Evolutionary conservation across 2,329 filamentous ascomycete genomes (phyloP).

Genomic region (Fusarium devonianum): DNA sequence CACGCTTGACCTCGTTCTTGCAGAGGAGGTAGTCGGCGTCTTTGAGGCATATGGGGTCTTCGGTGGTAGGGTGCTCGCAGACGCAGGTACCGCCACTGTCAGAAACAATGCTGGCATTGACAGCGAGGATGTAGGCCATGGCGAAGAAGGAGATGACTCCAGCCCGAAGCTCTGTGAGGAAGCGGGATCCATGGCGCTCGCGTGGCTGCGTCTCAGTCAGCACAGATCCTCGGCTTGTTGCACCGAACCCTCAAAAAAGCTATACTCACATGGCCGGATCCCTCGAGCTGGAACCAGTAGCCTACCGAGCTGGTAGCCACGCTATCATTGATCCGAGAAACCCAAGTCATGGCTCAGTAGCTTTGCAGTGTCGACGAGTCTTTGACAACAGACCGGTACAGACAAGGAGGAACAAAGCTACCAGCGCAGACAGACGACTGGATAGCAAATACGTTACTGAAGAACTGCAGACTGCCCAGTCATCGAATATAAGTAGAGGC

Average conservation of each 20-base stretch:
- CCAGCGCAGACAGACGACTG: no score
- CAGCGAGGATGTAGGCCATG: constrained; percentile 63
- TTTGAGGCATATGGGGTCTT: constrained; percentile 57
- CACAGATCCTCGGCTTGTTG: not conserved
- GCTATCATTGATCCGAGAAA: not conserved
- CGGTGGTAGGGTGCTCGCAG: constrained; percentile 61
- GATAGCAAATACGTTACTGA: no score
- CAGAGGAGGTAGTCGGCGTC: constrained; percentile 71
- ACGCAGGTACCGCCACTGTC: constrained; percentile 79
- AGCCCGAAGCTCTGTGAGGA: constrained; percentile 84
- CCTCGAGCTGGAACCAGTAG: constrained; percentile 80
- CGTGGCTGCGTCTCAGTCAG: constrained; percentile 56
- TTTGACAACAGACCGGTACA: not conserved
- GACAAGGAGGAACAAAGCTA: not conserved
- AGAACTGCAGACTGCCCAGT: no score
- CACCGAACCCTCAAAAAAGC: not conserved
- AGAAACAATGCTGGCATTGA: constrained; percentile 62
- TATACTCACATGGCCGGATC: constrained; percentile 77
- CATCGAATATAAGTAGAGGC: no score
- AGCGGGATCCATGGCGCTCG: constrained; percentile 76
- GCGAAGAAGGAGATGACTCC: constrained; percentile 82
- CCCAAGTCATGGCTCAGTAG: not conserved
- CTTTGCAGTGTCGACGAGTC: not conserved
- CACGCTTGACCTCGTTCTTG: constrained; percentile 70
- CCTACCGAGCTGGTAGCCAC: constrained; percentile 56